These are phyloP conservation scores for Tylopilus rubrobrunneus DNA, from an alignment of 768 basidiomycete species.

Conservation along the genomic window DNA sequence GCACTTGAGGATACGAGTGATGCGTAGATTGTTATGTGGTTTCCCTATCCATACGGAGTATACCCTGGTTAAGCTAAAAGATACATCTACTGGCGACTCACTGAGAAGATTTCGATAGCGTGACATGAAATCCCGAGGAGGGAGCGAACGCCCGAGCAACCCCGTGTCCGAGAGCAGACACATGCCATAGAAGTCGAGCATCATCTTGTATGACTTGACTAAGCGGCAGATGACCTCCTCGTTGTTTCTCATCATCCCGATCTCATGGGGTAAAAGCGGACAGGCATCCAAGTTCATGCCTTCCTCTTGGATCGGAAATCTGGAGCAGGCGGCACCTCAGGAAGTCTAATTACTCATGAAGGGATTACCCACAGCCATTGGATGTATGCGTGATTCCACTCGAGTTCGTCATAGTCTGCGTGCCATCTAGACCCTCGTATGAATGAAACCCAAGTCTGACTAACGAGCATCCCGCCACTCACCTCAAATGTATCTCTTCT, in stretches of 20 bases:
- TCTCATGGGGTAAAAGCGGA: constrained; percentile 64
- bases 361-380: constrained; percentile 66
- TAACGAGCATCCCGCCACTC: constrained; percentile 9
- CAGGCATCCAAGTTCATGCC: constrained; percentile 70
- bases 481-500: constrained; percentile 62
- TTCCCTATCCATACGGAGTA: constrained; percentile 40
- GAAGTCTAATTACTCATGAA: background rate
- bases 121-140: constrained; percentile 45
- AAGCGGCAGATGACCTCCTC: constrained; percentile 46
- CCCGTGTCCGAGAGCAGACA: constrained; percentile 56
- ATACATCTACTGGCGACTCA: constrained; percentile 36
- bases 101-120: constrained; percentile 64
- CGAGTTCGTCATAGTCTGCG: constrained; percentile 58
- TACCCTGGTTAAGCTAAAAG: background rate
- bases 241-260: constrained; percentile 51
- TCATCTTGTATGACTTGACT: constrained; percentile 59
- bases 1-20: constrained; percentile 74
- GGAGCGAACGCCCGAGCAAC: constrained; percentile 48
- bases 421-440: constrained; percentile 49
- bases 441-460: background rate
- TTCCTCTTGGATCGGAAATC: constrained; percentile 71
- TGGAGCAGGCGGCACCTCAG: constrained; percentile 21
- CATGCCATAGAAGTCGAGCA: constrained; percentile 84
- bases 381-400: constrained; percentile 68
- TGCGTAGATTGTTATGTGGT: constrained; percentile 72